Base-by-base conservation (phyloP, 176 grass and related monocot species). In the Thinopyrum elongatum region DNA sequence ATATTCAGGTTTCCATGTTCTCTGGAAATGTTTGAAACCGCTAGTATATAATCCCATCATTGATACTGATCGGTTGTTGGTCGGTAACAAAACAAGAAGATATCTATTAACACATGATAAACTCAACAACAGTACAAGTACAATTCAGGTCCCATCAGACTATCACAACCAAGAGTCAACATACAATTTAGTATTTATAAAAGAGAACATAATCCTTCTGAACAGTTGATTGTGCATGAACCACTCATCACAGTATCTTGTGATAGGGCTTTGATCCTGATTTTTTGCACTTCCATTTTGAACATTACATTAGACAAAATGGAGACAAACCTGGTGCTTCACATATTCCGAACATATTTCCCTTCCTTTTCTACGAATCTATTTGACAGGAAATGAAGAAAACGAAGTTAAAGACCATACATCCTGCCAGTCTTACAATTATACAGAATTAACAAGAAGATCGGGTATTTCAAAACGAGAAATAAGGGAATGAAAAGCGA, bases 1-100 rank as follows among this genome's bases (percentile, higher is more conserved):
- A 6, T 47, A 77, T 79, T 86, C 78, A 25, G 28, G 15, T 70
- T 77, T 49, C 8, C 16, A 28, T 13, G 22, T 69, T 81, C 16
- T 78, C 49, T 65, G n/a, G 38, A 85, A 85, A 80, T 86, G 30
- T 35, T 44, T 70, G 51, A 74, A 65, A 74, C 13, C 82, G 44
- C 34, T 80, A 80, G 38, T 16, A 70, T 25, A 35, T 49, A 81
- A 77, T 64, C 26, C 10, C 29, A 81, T 85, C 8, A 25, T 4
- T 77, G 36, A 16, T 76, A 81, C 55, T 44, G 34, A 76, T 34
- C 64, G 30, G 57, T 42, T 21, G 28, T 76, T 72, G 57, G 74
- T 67, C 31, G 41, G 28, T 47, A 36, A 60, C 14, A 36, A 23
- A 69, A 58, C 7, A 75, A 15, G 17, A 58, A 80, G 31, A 65